These are phyloP conservation scores for Leccinum sublutescens DNA, from an alignment of 768 basidiomycete genomes.

Conservation along the genomic window DNA sequence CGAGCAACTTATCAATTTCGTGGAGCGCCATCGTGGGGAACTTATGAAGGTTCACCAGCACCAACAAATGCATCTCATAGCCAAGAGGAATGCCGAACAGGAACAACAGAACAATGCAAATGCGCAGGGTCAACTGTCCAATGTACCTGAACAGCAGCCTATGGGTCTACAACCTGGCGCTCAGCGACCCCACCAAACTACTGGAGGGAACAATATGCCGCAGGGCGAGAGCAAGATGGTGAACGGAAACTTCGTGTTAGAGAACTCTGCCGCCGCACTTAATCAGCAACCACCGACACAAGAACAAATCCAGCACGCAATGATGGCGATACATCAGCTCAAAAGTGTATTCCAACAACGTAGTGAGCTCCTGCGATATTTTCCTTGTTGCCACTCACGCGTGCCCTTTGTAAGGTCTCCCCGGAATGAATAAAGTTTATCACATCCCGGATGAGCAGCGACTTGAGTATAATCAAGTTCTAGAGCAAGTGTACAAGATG, in stretches of 20 bases:
- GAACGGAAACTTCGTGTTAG: slow-evolving; percentile 10
- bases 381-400: slow-evolving; percentile 13
- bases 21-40: slow-evolving; percentile 51
- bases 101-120: slow-evolving; percentile 23
- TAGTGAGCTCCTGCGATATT: slow-evolving; percentile 21
- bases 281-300: slow-evolving; percentile 22
- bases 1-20: slow-evolving; percentile 50
- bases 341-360: slow-evolving; percentile 36
- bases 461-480: slow-evolving; percentile 46
- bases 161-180: slow-evolving; percentile 11
- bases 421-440: slow-evolving; percentile 29
- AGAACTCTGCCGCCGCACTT: slow-evolving; percentile 2
- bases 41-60: slow-evolving; percentile 29
- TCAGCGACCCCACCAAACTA: slow-evolving; percentile 17
- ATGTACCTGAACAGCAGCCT: slow-evolving; percentile 20
- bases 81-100: slow-evolving; percentile 24
- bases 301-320: slow-evolving; percentile 35
- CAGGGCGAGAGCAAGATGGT: slow-evolving; percentile 19
- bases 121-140: slow-evolving; percentile 17
- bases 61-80: slow-evolving; percentile 15
- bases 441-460: slow-evolving; percentile 54
- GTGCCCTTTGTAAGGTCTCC: slow-evolving; percentile 32
- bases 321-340: slow-evolving; percentile 27
- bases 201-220: slow-evolving; percentile 13
- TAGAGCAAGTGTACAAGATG: slow-evolving; percentile 49